These are phyloP conservation scores for Nectriaceae sp. DNA, from an alignment of 2,329 filamentous ascomycete species.

Conservation along the genomic window DNA sequence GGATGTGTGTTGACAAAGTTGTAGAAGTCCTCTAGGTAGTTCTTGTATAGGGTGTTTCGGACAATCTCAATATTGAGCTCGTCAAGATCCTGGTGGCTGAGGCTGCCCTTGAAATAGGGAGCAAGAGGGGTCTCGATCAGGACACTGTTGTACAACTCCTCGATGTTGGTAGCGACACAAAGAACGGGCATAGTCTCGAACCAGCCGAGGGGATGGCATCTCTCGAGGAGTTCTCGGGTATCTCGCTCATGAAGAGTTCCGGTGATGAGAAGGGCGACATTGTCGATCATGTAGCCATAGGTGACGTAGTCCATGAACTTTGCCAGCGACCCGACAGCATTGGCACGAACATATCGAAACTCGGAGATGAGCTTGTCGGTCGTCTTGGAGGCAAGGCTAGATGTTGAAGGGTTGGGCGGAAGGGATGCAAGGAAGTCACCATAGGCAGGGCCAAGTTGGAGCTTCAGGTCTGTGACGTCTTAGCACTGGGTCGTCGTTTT, in stretches of 20 bases:
- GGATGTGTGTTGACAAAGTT: slow-evolving; percentile 88
- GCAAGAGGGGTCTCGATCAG: slow-evolving; percentile 95
- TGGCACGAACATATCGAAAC: slow-evolving; percentile 93
- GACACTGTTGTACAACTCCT: slow-evolving; percentile 98
- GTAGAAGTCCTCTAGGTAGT: slow-evolving; percentile 98
- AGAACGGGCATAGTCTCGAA: slow-evolving; percentile 99
- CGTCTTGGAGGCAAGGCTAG: slow-evolving; percentile 88
- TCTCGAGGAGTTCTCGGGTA: slow-evolving; percentile 89
- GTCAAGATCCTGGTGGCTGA: slow-evolving; percentile 95
- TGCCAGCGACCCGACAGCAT: slow-evolving; percentile 85
- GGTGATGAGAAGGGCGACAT: slow-evolving; percentile 95
- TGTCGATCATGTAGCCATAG: slow-evolving; percentile 99
- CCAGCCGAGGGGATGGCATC: slow-evolving; percentile 96
- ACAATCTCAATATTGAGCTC: slow-evolving; percentile 99
- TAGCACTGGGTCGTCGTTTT: slow-evolving; percentile 9
- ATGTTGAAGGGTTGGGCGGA: slow-evolving; percentile 95
- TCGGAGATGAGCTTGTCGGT: slow-evolving; percentile 98
- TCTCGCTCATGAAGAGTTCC: slow-evolving; percentile 97
- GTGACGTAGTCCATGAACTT: slow-evolving; percentile 98
- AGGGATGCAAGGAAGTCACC: slow-evolving; percentile 94
- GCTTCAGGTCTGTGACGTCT: slow-evolving; percentile 77
- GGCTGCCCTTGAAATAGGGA: slow-evolving; percentile 94
- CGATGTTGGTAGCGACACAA: slow-evolving; percentile 96
- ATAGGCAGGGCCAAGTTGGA: slow-evolving; percentile 94
- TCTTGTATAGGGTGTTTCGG: slow-evolving; percentile 98